A percentile compares a stretch with the other conserved stretches of the same genome.
phyloP scores from a whole-genome alignment of 2,329 filamentous ascomycete species.

The Pleoardoris graminearum region DNA sequence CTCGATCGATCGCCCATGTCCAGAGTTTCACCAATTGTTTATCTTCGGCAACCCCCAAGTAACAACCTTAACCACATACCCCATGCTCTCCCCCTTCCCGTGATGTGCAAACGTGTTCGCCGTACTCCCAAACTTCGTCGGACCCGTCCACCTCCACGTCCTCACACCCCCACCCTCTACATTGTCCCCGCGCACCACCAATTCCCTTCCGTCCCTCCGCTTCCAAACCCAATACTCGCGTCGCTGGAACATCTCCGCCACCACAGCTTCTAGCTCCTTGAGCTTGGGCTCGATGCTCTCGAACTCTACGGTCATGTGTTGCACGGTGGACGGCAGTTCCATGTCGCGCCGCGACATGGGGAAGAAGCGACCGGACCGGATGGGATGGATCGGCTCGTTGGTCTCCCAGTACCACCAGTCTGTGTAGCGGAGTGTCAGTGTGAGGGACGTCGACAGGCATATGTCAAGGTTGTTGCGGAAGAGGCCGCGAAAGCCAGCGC shows the following conservation, averaged over 20 bases:
- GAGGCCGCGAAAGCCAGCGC: neutral
- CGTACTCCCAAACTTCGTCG: slow-evolving; percentile 11
- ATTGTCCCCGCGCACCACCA: slow-evolving; percentile 1
- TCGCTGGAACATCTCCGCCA: slow-evolving; percentile 7
- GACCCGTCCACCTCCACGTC: slow-evolving; percentile 18
- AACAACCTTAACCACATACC: slow-evolving; percentile 17
- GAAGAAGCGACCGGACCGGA: slow-evolving; percentile 43
- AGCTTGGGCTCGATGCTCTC: slow-evolving; percentile 20
- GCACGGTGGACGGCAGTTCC: slow-evolving; percentile 12
- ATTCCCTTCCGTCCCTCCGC: slow-evolving; percentile 12
- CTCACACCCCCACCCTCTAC: slow-evolving; percentile 6
- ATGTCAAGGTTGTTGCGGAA: slow-evolving; percentile 16
- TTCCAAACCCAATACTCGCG: slow-evolving; percentile 7
- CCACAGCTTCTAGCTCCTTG: slow-evolving; percentile 18
- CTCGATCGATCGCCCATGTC: too few species aligned
- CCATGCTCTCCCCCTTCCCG: slow-evolving; percentile 11
- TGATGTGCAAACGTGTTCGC: slow-evolving; percentile 10
- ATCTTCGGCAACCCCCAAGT: slow-evolving; percentile 11
- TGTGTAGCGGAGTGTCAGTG: slow-evolving; percentile 54
- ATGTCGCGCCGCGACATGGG: slow-evolving; percentile 2
- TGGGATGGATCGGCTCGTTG: slow-evolving; percentile 69
- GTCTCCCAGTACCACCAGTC: slow-evolving; percentile 80
- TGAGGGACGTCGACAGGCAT: slow-evolving; percentile 45
- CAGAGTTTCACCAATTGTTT: too few species aligned
- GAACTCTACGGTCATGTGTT: slow-evolving; percentile 20